Evolutionary conservation across 768 basidiomycete species (phyloP).

Genomic region (Polyporus arcularius): DNA sequence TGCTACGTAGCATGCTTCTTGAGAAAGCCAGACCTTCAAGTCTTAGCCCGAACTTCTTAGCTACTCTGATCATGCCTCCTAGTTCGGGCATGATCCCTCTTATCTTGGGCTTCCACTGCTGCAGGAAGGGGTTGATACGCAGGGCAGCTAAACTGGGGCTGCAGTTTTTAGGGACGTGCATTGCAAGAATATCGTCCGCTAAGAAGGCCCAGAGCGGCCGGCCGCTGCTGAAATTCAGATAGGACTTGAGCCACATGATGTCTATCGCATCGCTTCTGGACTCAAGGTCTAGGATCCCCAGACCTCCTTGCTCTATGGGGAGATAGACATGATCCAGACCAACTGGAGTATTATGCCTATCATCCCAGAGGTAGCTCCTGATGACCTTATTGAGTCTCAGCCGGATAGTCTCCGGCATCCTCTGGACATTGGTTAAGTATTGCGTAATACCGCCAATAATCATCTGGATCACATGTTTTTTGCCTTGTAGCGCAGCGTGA

Average conservation of each 20-base stretch:
- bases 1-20: too few species aligned
- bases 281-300: neutral
- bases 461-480: constrained; percentile 23
- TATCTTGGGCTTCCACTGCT: neutral
- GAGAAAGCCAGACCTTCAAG: too few species aligned
- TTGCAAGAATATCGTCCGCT: constrained; percentile 9
- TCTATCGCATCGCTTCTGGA: constrained; percentile 20
- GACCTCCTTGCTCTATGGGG: neutral
- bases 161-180: neutral
- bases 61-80: too few species aligned
- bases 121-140: constrained; percentile 1
- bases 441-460: constrained; percentile 25
- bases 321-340: neutral
- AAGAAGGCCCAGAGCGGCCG: constrained; percentile 17
- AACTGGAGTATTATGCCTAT: neutral
- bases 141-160: neutral
- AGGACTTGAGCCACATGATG: constrained; percentile 16
- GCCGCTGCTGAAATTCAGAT: neutral
- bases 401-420: constrained; percentile 19
- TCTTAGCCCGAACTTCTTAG: too few species aligned
- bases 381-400: neutral
- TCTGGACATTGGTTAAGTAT: constrained; percentile 25
- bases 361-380: constrained; percentile 6
- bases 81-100: neutral
- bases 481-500: neutral